Base-by-base conservation (phyloP, 495 filamentous ascomycete species). In the Penicillium paxilli region DNA sequence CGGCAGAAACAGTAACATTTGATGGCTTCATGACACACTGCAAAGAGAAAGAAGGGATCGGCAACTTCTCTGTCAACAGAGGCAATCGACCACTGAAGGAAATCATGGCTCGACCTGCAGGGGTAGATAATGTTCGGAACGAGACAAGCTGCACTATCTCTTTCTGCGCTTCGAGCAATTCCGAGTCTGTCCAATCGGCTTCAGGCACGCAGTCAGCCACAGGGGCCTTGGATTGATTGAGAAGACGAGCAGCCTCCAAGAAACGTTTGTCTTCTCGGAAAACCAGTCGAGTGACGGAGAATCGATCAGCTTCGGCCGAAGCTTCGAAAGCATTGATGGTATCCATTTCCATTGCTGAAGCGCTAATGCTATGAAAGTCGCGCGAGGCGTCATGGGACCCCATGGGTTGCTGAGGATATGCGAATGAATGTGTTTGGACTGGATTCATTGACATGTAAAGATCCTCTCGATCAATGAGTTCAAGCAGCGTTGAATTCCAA, bases 111-210 rank as follows among this genome's bases (percentile, higher is more conserved):
- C 92, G 81, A 17, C 94, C 94, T 10, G 89, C 80, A 3, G 93
- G 87, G 41, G 96, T 87, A 9, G 94, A 91, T 28, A 97, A 72
- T 2, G 93, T 98, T 46, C 94, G 84, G 20, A 90, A 82, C 8
- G 91, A 92, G 12, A 96, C 82, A 42, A 86, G 85, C 48, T 92
- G 87, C 19, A 90, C 91, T 20, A 96, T 74, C 51, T 90, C 88
- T 66, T 96, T 96, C 63, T 98, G 93, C n/a, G 85, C 85, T 59
- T 98, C 93, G 9, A 98, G 75, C n/a, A 94, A 81, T 50, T 94
- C 86, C 0, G 87, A 79, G 60, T 98, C 95, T 17, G 84, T 83
- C 88, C 89, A 94, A 30, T 86, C 85, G 0, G 86, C 84, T 54
- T 91, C 83, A 2, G 90, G 84, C 47, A 84, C 74, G 49, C 91